Conservation (phyloP, 768 basidiomycete genomes). For the Amylocystis lapponica region DNA sequence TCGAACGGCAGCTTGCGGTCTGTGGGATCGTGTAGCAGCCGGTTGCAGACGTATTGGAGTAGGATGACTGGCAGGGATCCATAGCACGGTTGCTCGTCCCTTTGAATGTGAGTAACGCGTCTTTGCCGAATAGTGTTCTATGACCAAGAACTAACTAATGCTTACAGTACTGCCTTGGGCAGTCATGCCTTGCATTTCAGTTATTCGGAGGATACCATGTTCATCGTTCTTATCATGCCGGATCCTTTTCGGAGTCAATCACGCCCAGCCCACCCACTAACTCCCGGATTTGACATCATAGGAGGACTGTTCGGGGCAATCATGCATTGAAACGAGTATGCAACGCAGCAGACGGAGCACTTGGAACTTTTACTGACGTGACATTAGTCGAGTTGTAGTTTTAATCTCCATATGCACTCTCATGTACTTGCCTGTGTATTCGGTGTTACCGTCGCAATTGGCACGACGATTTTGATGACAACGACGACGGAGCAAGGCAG, state of each 20-base stretch:
- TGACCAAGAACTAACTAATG: neutral
- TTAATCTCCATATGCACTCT: neutral
- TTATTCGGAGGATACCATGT: too few relatives aligned
- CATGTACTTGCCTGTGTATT: constrained; percentile 4
- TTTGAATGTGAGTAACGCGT: neutral
- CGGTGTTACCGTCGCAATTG: neutral
- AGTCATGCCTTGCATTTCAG: too few relatives aligned
- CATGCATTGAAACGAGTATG: neutral
- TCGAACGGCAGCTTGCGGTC: constrained; percentile 22
- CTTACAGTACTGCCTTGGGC: too few relatives aligned
- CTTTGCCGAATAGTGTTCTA: neutral
- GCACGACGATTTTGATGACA: neutral
- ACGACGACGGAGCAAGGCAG: neutral
- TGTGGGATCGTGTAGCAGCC: constrained; percentile 22
- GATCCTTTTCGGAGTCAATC: neutral
- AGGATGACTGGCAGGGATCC: constrained; percentile 13
- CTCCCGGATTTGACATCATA: constrained; percentile 5
- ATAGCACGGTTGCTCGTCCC: too few relatives aligned
- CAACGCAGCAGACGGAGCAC: neutral
- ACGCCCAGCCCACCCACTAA: neutral
- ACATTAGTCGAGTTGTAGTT: neutral
- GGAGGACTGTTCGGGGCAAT: constrained; percentile 2
- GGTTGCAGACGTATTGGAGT: constrained; percentile 23
- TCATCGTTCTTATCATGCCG: neutral
- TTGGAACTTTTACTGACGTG: constrained; percentile 4